Evolutionary conservation across 2,329 filamentous ascomycete species (phyloP).

Genomic region (Coniochaeta pulveracea): DNA sequence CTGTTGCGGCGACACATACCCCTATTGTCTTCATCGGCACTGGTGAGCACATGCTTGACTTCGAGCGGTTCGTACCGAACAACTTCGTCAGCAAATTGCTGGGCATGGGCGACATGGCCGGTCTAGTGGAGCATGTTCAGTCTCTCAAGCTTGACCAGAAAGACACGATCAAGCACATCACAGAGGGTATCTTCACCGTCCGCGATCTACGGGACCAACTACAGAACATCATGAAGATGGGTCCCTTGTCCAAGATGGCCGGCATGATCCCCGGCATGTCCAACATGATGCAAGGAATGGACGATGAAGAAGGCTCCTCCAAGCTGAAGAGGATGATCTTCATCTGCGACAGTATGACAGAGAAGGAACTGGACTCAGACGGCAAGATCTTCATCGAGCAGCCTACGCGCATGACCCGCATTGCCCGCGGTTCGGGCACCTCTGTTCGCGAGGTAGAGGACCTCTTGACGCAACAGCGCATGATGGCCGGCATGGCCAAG

Average conservation of each 20-base stretch:
- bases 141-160: slow-evolving; percentile 93
- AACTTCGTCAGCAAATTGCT: slow-evolving; percentile 89
- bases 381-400: slow-evolving; percentile 91
- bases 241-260: slow-evolving; percentile 90
- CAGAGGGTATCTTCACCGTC: slow-evolving; percentile 91
- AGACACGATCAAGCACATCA: slow-evolving; percentile 98
- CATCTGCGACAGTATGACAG: slow-evolving; percentile 97
- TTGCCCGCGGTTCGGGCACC: slow-evolving; percentile 83
- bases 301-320: slow-evolving; percentile 87
- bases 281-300: slow-evolving; percentile 89
- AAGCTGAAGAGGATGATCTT: slow-evolving; percentile 98
- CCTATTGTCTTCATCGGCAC: slow-evolving; percentile 98
- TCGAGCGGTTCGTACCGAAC: slow-evolving; percentile 86
- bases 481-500: slow-evolving; percentile 99
- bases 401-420: slow-evolving; percentile 82
- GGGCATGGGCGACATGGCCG: slow-evolving; percentile 95
- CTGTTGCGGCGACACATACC: slow-evolving; percentile 89
- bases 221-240: slow-evolving; percentile 99
- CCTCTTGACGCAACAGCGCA: slow-evolving; percentile 89
- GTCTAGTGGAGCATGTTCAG: slow-evolving; percentile 92
- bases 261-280: slow-evolving; percentile 97
- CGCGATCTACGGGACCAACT: slow-evolving; percentile 92
- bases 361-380: slow-evolving; percentile 89
- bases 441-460: slow-evolving; percentile 90
- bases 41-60: slow-evolving; percentile 90